Conservation (phyloP, 2,329 filamentous ascomycete species). For the Xylaria arbuscula region DNA sequence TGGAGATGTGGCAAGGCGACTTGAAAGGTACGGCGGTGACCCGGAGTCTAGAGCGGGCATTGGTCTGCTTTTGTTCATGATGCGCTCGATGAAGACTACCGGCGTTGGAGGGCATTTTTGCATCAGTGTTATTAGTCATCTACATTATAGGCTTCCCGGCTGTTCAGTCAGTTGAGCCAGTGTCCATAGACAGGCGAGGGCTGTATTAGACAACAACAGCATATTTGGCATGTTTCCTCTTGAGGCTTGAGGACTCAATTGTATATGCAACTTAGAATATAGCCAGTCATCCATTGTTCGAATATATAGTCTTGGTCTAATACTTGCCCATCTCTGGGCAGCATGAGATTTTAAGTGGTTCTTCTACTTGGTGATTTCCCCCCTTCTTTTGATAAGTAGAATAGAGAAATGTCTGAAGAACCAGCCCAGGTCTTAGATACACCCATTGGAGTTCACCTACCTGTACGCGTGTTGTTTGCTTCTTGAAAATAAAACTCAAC, state of each 20-base stretch:
- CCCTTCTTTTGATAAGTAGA: no score
- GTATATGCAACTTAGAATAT: constrained; percentile 36
- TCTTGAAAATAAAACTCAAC: background rate
- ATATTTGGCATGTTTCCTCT: constrained; percentile 7
- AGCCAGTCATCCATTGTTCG: constrained; percentile 25
- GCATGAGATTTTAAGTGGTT: background rate
- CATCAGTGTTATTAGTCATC: constrained; percentile 34
- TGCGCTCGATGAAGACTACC: constrained; percentile 46
- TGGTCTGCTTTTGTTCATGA: constrained; percentile 38
- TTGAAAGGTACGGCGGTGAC: constrained; percentile 34
- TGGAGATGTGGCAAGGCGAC: constrained; percentile 27
- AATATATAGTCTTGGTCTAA: background rate
- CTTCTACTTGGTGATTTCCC: background rate
- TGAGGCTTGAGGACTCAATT: constrained; percentile 18
- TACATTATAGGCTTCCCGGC: constrained; percentile 30
- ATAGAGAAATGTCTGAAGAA: background rate
- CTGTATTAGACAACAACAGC: constrained; percentile 32
- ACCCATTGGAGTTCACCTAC: background rate
- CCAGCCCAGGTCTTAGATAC: no score
- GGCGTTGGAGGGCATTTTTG: constrained; percentile 37
- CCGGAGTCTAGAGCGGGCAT: constrained; percentile 46
- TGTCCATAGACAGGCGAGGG: constrained; percentile 31
- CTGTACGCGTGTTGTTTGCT: background rate
- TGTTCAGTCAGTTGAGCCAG: constrained; percentile 9
- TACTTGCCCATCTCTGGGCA: background rate